phyloP scores from a whole-genome alignment of 2,329 filamentous ascomycete species.

The Aspergillus uvarum region DNA sequence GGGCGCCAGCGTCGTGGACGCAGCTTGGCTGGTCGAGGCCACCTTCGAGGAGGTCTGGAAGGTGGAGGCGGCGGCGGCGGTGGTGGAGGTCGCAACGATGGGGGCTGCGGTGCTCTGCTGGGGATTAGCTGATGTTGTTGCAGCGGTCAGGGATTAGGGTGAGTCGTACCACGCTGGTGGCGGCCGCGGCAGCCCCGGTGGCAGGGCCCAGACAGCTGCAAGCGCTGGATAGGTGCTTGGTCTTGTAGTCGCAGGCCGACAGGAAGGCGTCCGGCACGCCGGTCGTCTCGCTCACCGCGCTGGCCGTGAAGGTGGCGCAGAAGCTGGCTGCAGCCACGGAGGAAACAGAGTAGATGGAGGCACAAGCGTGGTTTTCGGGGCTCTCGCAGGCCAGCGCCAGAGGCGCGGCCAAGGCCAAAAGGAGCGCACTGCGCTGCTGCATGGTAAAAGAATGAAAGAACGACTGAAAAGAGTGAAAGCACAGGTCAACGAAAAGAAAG shows the following conservation, averaged over 20 bases:
- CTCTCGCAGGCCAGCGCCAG: slow-evolving; percentile 24
- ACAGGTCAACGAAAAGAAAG: slow-evolving; percentile 2
- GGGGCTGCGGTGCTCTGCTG: not conserved
- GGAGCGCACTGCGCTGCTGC: slow-evolving; percentile 29
- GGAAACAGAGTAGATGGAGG: slow-evolving; percentile 25
- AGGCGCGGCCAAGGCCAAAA: slow-evolving; percentile 21
- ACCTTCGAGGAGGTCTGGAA: not conserved
- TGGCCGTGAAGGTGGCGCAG: slow-evolving; percentile 27
- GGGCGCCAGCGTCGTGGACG: not conserved
- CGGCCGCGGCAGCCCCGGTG: not conserved
- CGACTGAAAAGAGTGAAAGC: slow-evolving; percentile 6
- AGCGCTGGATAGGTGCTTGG: slow-evolving; percentile 25
- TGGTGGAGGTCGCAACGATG: not conserved
- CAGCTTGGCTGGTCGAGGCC: not conserved
- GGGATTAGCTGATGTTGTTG: not conserved
- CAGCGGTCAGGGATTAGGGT: too few relatives aligned
- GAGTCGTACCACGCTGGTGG: not conserved
- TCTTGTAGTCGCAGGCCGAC: slow-evolving; percentile 22
- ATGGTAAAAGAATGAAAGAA: slow-evolving; percentile 15
- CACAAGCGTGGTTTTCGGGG: slow-evolving; percentile 23
- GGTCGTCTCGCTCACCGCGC: slow-evolving; percentile 23
- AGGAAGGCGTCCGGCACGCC: slow-evolving; percentile 21
- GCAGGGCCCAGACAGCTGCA: slow-evolving; percentile 27
- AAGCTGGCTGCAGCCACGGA: slow-evolving; percentile 22
- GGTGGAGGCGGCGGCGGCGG: not conserved